These are phyloP conservation scores for Scolecobasidium constrictum DNA, from an alignment of 2,329 filamentous ascomycete genomes.

Conservation along the genomic window DNA sequence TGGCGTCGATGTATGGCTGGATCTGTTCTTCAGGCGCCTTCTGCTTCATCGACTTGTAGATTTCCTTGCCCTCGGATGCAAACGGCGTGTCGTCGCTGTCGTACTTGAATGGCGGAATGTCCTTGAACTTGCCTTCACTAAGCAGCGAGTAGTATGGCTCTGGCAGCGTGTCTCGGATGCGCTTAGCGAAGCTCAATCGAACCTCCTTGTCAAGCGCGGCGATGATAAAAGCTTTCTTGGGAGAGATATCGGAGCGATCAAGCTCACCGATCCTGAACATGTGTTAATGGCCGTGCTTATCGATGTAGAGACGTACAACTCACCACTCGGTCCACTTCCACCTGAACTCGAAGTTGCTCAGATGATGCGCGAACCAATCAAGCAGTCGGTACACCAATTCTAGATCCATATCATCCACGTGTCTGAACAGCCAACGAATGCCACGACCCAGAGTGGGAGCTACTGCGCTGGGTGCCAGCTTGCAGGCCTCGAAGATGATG, in stretches of 20 bases:
- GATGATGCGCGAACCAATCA: constrained; percentile 95
- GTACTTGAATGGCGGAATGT: constrained; percentile 94
- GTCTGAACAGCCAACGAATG: constrained; percentile 83
- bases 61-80: constrained; percentile 69
- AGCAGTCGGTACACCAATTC: constrained; percentile 80
- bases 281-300: neutral
- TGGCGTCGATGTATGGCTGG: constrained; percentile 61
- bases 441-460: constrained; percentile 87
- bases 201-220: constrained; percentile 95
- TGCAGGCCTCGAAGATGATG: constrained; percentile 88
- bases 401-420: constrained; percentile 70
- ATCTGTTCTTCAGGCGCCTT: constrained; percentile 82
- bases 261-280: constrained; percentile 62
- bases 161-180: constrained; percentile 88
- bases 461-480: constrained; percentile 90
- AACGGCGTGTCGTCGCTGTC: constrained; percentile 58
- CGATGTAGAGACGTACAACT: constrained; percentile 16
- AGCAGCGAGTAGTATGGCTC: constrained; percentile 74
- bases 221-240: constrained; percentile 85
- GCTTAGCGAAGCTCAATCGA: constrained; percentile 86
- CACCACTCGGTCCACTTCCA: constrained; percentile 99
- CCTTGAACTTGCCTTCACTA: constrained; percentile 78
- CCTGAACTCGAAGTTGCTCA: constrained; percentile 98
- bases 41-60: constrained; percentile 67
- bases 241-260: constrained; percentile 62